Conservation (phyloP, 805 yeast genomes). For the Schizosaccharomyces lindneri region DNA sequence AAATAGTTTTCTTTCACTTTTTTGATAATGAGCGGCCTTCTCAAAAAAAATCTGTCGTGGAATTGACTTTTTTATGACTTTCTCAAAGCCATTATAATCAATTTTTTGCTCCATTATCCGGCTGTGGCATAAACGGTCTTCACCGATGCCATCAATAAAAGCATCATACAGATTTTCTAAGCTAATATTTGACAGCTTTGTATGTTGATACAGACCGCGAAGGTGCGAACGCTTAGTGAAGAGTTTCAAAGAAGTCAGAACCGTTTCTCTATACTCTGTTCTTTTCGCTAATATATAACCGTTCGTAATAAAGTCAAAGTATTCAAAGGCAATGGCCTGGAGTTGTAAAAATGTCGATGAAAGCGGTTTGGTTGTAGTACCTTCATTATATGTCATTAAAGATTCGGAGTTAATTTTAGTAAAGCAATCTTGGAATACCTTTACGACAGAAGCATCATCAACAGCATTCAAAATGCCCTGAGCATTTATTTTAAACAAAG, state of each 20-base stretch:
- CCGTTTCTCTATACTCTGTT: slow-evolving; percentile 43
- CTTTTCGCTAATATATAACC: slow-evolving; percentile 46
- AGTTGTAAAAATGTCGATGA: slow-evolving; percentile 54
- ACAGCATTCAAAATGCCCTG: slow-evolving; percentile 53
- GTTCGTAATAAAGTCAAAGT: slow-evolving; percentile 60
- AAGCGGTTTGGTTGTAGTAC: slow-evolving; percentile 31
- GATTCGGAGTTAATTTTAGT: slow-evolving; percentile 44
- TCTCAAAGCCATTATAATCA: slow-evolving; percentile 43
- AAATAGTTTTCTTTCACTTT: background rate
- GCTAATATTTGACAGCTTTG: slow-evolving; percentile 30
- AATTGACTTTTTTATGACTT: background rate
- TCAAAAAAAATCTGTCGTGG: background rate
- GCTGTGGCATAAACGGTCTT: slow-evolving; percentile 25
- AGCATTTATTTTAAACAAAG: slow-evolving; percentile 70
- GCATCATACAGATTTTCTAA: slow-evolving; percentile 63
- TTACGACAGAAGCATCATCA: slow-evolving; percentile 82
- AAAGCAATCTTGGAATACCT: slow-evolving; percentile 63
- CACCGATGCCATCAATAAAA: slow-evolving; percentile 49
- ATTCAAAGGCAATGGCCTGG: slow-evolving; percentile 75
- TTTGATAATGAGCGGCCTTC: background rate
- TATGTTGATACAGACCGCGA: slow-evolving; percentile 56
- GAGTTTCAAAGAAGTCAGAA: slow-evolving; percentile 61
- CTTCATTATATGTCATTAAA: slow-evolving; percentile 42
- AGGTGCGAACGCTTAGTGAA: slow-evolving; percentile 82
- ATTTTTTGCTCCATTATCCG: slow-evolving; percentile 30